Evolutionary conservation across 2,329 filamentous ascomycete genomes (phyloP), one percentile per base, ranked within the genome.

Genomic region (Stagonosporopsis chrysanthemi): DNA sequence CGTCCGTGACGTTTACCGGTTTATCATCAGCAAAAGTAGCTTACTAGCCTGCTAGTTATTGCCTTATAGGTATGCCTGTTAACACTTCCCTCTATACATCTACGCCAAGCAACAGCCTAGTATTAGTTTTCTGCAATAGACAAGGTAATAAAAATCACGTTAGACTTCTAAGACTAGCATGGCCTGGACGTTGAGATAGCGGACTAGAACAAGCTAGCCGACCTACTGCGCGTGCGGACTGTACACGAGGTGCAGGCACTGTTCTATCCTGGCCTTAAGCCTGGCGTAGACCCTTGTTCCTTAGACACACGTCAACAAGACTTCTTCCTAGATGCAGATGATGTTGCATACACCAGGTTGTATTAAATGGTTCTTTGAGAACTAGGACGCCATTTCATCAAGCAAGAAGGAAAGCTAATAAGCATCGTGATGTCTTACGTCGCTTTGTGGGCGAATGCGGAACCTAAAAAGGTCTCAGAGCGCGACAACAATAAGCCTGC

Each of bases 161-260:
- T 19, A 29, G 14, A 57, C 24, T 47, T 57, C 24, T 29, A 49
- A 42, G 41, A 22, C 22, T 9, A 52, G 41, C 28, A 57, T 52
- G 24, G 42, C 33, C 23, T 57, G 3, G 42, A 48, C 19, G 11
- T 57, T 52, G 15, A 46, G 3, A 35, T 56, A 51, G 41, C 28
- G 19, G 19, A 56, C 46, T 56, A 24, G 53, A 56, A 56, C 23
- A 42, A 51, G 46, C 53, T 56, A 40, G 45, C 46, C 45, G 23
- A 35, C 38, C 35, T 56, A 28, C 45, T 17, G 15, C 19, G 15
- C 23, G 24, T 41, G 22, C 23, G 22, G 26, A 56, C 29, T 44
- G 29, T 35, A 45, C 22, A 56, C 22, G 22, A 44, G 31, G 46
- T 56, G 15, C 15, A 41, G 40, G 39, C 8, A 24, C 33, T 56